Evolutionary conservation across 2,329 filamentous ascomycete species (phyloP), one percentile per base, ranked within the genome.

Genomic region (Alternaria novae-zelandiae): DNA sequence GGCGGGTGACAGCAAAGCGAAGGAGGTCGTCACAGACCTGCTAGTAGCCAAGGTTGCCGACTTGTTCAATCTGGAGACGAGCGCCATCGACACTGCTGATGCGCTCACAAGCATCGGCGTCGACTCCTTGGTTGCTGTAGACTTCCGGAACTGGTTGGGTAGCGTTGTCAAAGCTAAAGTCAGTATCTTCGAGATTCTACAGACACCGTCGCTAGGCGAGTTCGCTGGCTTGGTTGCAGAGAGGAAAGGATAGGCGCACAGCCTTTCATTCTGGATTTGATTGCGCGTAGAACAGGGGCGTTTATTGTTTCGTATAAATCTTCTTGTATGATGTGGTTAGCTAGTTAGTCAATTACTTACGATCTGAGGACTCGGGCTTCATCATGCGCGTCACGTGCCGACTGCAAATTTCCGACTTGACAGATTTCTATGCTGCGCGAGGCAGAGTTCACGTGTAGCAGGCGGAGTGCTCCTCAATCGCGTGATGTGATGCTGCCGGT

Each of bases 81-180:
- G 21, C 7, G 46, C 43, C n/a, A 58, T 58, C 25, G 55, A 58
- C 12, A 25, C 45, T 9, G 44, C 13, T 23, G 44, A 41, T 20
- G 17, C 47, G n/a, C 11, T 54, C n/a, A 36, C 50, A n/a, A 36
- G 17, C 15, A 25, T 25, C n/a, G 57, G 57, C n/a, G 57, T 60
- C 20, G 50, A 55, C 17, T 60, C 57, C n/a, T 4, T 60, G 17
- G 50, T 60, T 15, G 58, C 44, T 17, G 58, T 60, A 5, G 58
- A 55, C 6, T 49, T 60, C 12, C 15, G 58, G 10, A 60, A 60
- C 26, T 60, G 51, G 58, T 25, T 60, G 21, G 58, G 41, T 9
- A 54, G 17, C 26, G 10, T 41, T 26, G 25, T 55, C 13, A 59
- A 43, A 8, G 47, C 43, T n/a, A 51, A 59, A 28, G 49, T 59